Conservation (phyloP, 345 rosid genomes). For the Camelina laxa region DNA sequence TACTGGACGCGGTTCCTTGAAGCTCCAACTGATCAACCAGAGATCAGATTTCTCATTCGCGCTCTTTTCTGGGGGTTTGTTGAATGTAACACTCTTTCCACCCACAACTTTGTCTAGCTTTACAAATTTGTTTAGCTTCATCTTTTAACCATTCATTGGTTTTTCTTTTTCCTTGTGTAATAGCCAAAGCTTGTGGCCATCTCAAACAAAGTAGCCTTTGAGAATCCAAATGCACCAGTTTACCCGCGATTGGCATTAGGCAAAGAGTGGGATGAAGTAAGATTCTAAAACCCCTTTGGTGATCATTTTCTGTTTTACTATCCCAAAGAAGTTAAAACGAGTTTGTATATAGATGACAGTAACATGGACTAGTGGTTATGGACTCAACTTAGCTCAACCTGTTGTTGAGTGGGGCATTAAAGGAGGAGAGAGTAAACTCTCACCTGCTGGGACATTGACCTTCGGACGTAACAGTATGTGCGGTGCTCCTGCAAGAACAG, state of each 20-base stretch:
- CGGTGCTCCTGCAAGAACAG: slow-evolving; percentile 73
- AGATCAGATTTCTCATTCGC: slow-evolving; percentile 76
- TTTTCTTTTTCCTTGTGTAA: not conserved
- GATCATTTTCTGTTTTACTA: not conserved
- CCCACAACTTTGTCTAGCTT: slow-evolving; percentile 1
- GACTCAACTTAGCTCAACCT: slow-evolving; percentile 58
- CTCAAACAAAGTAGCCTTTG: slow-evolving; percentile 60
- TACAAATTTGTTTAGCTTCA: not conserved
- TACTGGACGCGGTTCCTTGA: slow-evolving; percentile 62
- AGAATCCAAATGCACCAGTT: slow-evolving; percentile 72
- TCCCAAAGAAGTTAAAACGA: not conserved
- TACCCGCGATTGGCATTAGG: slow-evolving; percentile 78
- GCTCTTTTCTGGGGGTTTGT: slow-evolving; percentile 64
- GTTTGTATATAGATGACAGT: slow-evolving; percentile 63
- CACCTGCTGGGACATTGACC: slow-evolving; percentile 73
- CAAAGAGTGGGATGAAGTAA: slow-evolving; percentile 74
- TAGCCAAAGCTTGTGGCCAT: slow-evolving; percentile 75
- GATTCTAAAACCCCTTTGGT: not conserved
- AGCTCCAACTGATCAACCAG: slow-evolving; percentile 75
- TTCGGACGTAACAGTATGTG: slow-evolving; percentile 60
- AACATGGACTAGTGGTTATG: slow-evolving; percentile 85
- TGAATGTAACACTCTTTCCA: slow-evolving; percentile 49
- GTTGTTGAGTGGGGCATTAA: slow-evolving; percentile 70
- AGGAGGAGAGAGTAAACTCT: slow-evolving; percentile 47
- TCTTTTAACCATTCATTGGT: not conserved